Evolutionary conservation across 768 basidiomycete genomes (phyloP).

Genomic region (Pleurotus tuoliensis): DNA sequence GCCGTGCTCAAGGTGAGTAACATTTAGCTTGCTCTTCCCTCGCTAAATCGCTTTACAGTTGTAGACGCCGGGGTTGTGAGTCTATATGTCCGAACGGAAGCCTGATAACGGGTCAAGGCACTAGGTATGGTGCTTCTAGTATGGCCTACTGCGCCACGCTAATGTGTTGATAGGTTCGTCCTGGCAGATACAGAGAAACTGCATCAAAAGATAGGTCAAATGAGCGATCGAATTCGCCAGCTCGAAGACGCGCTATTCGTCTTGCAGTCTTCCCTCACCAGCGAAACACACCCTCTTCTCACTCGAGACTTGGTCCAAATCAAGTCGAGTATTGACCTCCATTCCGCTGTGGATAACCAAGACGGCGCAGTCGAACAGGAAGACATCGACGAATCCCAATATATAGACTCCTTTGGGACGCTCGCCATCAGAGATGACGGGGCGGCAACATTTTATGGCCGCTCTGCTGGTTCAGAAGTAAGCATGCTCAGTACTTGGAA

Average conservation of each 20-base stretch:
- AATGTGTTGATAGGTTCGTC: slow-evolving; percentile 45
- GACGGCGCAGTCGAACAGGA: slow-evolving; percentile 18
- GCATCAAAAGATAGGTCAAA: slow-evolving; percentile 61
- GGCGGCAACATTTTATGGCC: slow-evolving; percentile 66
- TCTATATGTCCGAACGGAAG: slow-evolving; percentile 79
- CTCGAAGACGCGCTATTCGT: slow-evolving; percentile 66
- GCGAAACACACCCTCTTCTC: slow-evolving; percentile 58
- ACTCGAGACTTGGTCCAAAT: slow-evolving; percentile 56
- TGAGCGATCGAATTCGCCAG: slow-evolving; percentile 69
- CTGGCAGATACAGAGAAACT: slow-evolving; percentile 69
- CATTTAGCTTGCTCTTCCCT: neutral
- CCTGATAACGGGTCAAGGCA: slow-evolving; percentile 74
- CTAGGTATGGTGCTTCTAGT: slow-evolving; percentile 39
- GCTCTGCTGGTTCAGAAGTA: slow-evolving; percentile 72
- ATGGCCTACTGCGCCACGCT: neutral
- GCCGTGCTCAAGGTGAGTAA: slow-evolving; percentile 45
- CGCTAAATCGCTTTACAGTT: slow-evolving; percentile 25
- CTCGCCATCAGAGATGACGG: slow-evolving; percentile 67
- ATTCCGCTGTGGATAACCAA: slow-evolving; percentile 50
- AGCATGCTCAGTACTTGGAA: slow-evolving; percentile 12
- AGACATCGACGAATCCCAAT: slow-evolving; percentile 41
- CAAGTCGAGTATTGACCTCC: slow-evolving; percentile 67
- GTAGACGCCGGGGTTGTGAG: slow-evolving; percentile 71
- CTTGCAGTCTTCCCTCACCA: slow-evolving; percentile 44
- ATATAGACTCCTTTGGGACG: slow-evolving; percentile 68